Evolutionary conservation across 345 rosid species (phyloP).

Genomic region (Lumnitzera littorea): DNA sequence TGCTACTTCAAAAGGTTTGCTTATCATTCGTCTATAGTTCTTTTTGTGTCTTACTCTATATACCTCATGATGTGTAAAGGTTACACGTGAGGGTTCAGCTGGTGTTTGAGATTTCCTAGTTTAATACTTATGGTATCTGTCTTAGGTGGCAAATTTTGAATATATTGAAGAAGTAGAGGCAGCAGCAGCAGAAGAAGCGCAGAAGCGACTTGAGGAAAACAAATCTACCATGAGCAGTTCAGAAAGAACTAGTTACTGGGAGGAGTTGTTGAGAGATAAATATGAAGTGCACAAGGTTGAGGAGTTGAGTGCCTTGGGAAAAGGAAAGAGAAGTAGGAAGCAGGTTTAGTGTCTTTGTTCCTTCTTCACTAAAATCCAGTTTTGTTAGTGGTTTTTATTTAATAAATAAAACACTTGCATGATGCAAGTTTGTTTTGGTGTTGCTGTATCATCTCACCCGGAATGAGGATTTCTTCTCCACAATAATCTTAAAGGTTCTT

Average conservation of each 20-base stretch:
- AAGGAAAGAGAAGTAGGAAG: conserved; percentile 94
- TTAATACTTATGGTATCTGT: conserved; percentile 8
- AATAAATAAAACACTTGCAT: no score
- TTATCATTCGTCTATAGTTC: no score
- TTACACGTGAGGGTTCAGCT: neutral
- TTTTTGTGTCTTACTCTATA: no score
- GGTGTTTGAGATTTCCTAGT: no score
- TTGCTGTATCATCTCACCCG: no score
- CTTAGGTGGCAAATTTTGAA: conserved; percentile 95
- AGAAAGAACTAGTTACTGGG: conserved; percentile 85
- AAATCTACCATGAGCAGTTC: conserved; percentile 41
- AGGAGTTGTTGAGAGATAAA: conserved; percentile 74
- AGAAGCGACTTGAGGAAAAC: conserved; percentile 47
- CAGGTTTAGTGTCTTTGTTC: conserved; percentile 44
- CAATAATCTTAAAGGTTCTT: neutral
- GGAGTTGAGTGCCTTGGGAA: conserved; percentile 83
- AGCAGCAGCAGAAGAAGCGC: conserved; percentile 57
- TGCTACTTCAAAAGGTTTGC: no score
- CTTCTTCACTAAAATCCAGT: neutral
- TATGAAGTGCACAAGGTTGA: conserved; percentile 78
- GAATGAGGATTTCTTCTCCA: neutral
- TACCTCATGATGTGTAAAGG: no score
- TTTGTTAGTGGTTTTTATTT: no score
- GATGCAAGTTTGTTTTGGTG: no score
- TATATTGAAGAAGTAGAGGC: conserved; percentile 80